phyloP scores from a whole-genome alignment of 768 basidiomycete species.

The Lentinus tigrinus region DNA sequence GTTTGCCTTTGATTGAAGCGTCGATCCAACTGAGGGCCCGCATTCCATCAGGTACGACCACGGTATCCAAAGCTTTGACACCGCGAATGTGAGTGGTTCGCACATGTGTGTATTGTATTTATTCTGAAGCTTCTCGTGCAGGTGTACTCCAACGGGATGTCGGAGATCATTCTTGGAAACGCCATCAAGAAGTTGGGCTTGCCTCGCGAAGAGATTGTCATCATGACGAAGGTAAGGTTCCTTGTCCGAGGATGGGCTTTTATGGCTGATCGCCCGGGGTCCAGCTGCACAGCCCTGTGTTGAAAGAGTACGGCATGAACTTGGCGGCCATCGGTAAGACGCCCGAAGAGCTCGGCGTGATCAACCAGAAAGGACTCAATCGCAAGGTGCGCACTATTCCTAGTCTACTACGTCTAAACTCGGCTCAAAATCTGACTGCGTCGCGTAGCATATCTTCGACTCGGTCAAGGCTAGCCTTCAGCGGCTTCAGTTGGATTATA shows the following conservation, averaged over 20 bases:
- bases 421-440: not conserved
- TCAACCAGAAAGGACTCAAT: constrained; percentile 34
- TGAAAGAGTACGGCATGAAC: constrained; percentile 8
- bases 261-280: not conserved
- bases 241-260: not conserved
- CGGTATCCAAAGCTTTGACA: constrained; percentile 39
- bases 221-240: constrained; percentile 43
- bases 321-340: not conserved
- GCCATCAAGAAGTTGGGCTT: constrained; percentile 42
- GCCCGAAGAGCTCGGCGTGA: constrained; percentile 30
- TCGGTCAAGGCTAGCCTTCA: constrained; percentile 59
- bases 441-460: constrained; percentile 66
- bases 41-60: constrained; percentile 30
- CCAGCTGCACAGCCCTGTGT: constrained; percentile 17
- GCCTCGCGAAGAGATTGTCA: constrained; percentile 43
- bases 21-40: not conserved
- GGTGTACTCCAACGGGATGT: constrained; percentile 39
- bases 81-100: constrained; percentile 23
- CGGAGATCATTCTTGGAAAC: constrained; percentile 45
- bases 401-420: not conserved
- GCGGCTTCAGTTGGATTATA: constrained; percentile 68
- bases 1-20: no score
- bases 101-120: no score
- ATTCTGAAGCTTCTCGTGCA: not conserved
- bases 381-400: constrained; percentile 26